Conservation (phyloP, 768 basidiomycete species). For the Leccinum subtestaceum region DNA sequence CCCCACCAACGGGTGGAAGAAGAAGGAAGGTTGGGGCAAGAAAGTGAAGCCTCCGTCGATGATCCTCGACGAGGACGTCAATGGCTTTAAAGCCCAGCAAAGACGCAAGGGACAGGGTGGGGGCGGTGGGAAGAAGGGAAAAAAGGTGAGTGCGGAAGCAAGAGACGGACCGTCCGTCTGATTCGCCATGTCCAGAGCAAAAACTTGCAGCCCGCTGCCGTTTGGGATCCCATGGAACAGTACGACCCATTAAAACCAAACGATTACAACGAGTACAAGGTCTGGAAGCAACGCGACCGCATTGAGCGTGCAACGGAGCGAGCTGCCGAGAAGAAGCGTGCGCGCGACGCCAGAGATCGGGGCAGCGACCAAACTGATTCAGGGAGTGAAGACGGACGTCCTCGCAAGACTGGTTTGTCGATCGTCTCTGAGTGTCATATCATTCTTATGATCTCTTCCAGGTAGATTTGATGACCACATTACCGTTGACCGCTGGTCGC, state of each 20-base stretch:
- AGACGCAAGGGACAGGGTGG: conserved; percentile 44
- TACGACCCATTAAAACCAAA: conserved; percentile 86
- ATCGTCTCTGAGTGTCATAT: not conserved
- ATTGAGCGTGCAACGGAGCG: conserved; percentile 67
- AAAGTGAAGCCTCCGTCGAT: conserved; percentile 90
- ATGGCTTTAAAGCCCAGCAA: conserved; percentile 68
- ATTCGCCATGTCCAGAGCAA: conserved; percentile 49
- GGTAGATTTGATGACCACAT: conserved; percentile 38
- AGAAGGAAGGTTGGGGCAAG: conserved; percentile 73
- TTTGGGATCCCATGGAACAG: conserved; percentile 77
- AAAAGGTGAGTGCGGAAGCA: conserved; percentile 48
- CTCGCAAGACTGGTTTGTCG: conserved; percentile 62
- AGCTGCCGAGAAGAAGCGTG: conserved; percentile 58
- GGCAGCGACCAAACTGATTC: conserved; percentile 66
- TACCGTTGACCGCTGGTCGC: conserved; percentile 52
- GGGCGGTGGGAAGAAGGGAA: conserved; percentile 45
- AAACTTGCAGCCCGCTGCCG: conserved; percentile 44
- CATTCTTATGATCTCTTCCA: conserved; percentile 28
- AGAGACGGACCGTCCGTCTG: not conserved
- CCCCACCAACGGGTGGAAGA: conserved; percentile 35
- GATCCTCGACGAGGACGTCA: conserved; percentile 86
- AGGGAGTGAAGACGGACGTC: conserved; percentile 63
- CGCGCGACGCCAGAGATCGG: conserved; percentile 44
- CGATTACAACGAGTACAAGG: conserved; percentile 85
- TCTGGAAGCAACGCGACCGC: conserved; percentile 72